phyloP scores from a whole-genome alignment of 441 rosid species.

The Jatropha podagrica region DNA sequence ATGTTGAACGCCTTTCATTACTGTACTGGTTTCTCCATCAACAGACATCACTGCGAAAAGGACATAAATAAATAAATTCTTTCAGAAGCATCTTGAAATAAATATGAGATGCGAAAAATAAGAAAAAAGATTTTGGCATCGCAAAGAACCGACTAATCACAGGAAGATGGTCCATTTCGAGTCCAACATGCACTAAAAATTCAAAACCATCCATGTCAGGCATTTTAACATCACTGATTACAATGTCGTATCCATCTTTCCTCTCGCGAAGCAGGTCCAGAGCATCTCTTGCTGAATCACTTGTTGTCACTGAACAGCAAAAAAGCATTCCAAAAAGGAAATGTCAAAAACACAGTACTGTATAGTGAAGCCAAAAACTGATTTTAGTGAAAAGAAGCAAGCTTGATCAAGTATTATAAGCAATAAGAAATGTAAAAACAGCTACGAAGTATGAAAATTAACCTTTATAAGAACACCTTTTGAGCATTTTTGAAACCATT shows the following conservation, averaged over 20 bases:
- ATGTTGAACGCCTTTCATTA: conserved; percentile 44
- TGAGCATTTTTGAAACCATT: conserved; percentile 96
- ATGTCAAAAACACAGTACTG: neutral
- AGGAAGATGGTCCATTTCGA: conserved; percentile 55
- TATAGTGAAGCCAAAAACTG: neutral
- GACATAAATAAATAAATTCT: neutral
- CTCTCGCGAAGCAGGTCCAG: conserved; percentile 69
- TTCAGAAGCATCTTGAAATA: conserved; percentile 19
- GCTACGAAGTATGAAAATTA: neutral
- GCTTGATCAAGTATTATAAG: neutral
- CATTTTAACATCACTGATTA: conserved; percentile 72
- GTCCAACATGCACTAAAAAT: conserved; percentile 49
- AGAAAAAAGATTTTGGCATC: neutral
- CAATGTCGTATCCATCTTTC: conserved; percentile 50
- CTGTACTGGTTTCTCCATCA: conserved; percentile 46
- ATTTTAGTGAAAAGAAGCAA: conserved; percentile 5
- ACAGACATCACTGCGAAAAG: conserved; percentile 61
- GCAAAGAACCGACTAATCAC: conserved; percentile 48
- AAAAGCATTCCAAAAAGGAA: conserved; percentile 13
- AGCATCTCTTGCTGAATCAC: conserved; percentile 88
- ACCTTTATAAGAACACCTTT: conserved; percentile 95
- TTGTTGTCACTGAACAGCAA: conserved; percentile 66
- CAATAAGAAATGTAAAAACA: neutral
- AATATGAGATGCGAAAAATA: neutral
- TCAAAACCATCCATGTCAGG: conserved; percentile 72